These are phyloP conservation scores for Xylariaceae sp. DNA, from an alignment of 2,329 filamentous ascomycete species.

Conservation along the genomic window DNA sequence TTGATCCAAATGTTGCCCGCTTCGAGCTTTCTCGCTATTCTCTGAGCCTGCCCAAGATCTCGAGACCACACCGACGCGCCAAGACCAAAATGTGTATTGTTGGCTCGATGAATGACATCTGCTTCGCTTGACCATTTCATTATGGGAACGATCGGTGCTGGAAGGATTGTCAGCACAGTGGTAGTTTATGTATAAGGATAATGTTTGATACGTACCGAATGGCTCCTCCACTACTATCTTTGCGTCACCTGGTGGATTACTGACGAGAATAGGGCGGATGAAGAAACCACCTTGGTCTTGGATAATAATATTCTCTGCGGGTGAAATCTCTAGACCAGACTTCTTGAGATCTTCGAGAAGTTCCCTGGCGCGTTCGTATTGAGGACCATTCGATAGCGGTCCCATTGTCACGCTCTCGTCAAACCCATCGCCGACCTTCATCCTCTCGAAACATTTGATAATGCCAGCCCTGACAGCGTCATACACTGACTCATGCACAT, in stretches of 20 bases:
- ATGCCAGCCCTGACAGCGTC: constrained; percentile 40
- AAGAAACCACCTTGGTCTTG: constrained; percentile 16
- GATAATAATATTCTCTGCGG: constrained; percentile 3
- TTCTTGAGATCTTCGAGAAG: constrained; percentile 23
- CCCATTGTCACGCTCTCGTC: constrained; percentile 12
- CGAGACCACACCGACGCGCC: constrained; percentile 51
- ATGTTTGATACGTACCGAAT: constrained; percentile 18
- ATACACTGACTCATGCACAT: constrained; percentile 52
- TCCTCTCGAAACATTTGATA: constrained; percentile 30
- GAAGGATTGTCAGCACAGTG: no score
- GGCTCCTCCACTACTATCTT: constrained; percentile 22
- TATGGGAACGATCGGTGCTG: constrained; percentile 39
- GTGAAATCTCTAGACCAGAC: constrained; percentile 15
- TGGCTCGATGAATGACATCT: constrained; percentile 43
- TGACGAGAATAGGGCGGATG: constrained; percentile 20
- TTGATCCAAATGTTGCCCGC: constrained; percentile 53
- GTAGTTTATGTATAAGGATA: neutral
- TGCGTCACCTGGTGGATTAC: constrained; percentile 24
- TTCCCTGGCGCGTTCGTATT: constrained; percentile 23
- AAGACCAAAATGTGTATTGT: constrained; percentile 47
- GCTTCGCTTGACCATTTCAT: constrained; percentile 41
- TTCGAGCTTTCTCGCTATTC: constrained; percentile 44
- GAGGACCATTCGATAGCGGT: constrained; percentile 21
- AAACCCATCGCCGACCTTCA: constrained; percentile 10
- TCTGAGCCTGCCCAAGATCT: constrained; percentile 42